Evolutionary conservation across 2,329 filamentous ascomycete species (phyloP).

Genomic region (Pochonia chlamydosporia): DNA sequence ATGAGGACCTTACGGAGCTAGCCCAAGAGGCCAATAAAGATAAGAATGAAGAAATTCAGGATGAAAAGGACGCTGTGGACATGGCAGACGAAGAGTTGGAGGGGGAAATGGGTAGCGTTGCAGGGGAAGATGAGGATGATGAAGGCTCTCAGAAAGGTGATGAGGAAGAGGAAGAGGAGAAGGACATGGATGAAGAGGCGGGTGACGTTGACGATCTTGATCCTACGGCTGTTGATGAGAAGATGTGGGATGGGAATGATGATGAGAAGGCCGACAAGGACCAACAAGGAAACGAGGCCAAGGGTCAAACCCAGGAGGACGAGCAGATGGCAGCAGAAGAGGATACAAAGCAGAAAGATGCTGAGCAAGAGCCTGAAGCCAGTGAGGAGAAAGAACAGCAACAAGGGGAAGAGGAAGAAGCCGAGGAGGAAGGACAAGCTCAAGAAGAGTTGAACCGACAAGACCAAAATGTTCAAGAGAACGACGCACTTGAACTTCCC

Average conservation of each 20-base stretch:
- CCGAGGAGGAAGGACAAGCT: conserved; percentile 49
- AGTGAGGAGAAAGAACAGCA: conserved; percentile 27
- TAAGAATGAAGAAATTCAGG: conserved; percentile 61
- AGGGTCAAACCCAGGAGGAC: conserved; percentile 61
- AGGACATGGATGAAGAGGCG: conserved; percentile 84
- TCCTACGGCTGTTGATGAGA: conserved; percentile 87
- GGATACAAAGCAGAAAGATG: conserved; percentile 41
- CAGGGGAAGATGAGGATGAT: conserved; percentile 56
- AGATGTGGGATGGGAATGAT: conserved; percentile 92
- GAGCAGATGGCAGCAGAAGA: conserved; percentile 56
- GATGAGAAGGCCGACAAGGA: conserved; percentile 79
- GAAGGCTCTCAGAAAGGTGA: conserved; percentile 55
- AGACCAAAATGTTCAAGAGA: conserved; percentile 73
- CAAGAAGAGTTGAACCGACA: conserved; percentile 54
- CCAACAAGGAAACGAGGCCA: conserved; percentile 66
- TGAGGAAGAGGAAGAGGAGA: conserved; percentile 58
- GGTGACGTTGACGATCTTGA: conserved; percentile 90
- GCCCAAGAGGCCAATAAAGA: conserved; percentile 76
- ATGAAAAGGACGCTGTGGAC: conserved; percentile 81
- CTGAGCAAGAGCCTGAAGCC: conserved; percentile 44
- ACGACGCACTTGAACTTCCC: conserved; percentile 75
- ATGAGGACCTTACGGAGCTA: conserved; percentile 88
- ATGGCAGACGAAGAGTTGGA: conserved; percentile 91
- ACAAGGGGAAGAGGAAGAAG: conserved; percentile 51
- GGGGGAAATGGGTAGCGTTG: conserved; percentile 66